phyloP scores from a whole-genome alignment of 768 basidiomycete genomes.

The Porpolomopsis calyptriformis region DNA sequence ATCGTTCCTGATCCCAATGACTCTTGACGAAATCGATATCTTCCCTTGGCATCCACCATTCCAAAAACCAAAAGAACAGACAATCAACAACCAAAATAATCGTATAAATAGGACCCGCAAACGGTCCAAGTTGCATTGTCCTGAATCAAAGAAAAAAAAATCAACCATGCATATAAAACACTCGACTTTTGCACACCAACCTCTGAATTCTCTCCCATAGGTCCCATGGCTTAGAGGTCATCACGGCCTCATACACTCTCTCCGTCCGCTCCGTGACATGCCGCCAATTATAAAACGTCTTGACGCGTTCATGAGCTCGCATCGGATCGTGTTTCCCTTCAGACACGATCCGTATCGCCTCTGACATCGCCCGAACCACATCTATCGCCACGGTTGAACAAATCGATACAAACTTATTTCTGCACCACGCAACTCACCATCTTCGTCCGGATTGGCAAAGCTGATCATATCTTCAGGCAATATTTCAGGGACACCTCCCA shows the following conservation, averaged over 20 bases:
- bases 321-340: conserved; percentile 64
- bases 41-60: conserved; percentile 73
- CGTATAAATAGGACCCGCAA: conserved; percentile 81
- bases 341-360: conserved; percentile 64
- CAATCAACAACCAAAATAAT: conserved; percentile 85
- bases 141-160: conserved; percentile 23
- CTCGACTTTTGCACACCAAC: conserved; percentile 26
- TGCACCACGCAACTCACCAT: conserved; percentile 42
- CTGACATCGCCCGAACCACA: conserved; percentile 70
- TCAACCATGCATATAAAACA: not conserved
- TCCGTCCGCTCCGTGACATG: conserved; percentile 76
- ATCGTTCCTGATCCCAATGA: conserved; percentile 45
- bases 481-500: conserved; percentile 94
- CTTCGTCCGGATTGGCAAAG: conserved; percentile 88
- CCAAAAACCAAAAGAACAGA: conserved; percentile 74
- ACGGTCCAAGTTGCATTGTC: conserved; percentile 67
- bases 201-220: conserved; percentile 69
- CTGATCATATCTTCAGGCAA: conserved; percentile 91
- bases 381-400: conserved; percentile 45
- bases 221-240: conserved; percentile 51
- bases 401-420: too few species aligned
- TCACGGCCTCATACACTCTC: conserved; percentile 62
- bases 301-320: conserved; percentile 65
- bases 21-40: conserved; percentile 63
- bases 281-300: conserved; percentile 80